Evolutionary conservation across 495 filamentous ascomycete species (phyloP).

Genomic region (Lindgomyces ingoldianus): DNA sequence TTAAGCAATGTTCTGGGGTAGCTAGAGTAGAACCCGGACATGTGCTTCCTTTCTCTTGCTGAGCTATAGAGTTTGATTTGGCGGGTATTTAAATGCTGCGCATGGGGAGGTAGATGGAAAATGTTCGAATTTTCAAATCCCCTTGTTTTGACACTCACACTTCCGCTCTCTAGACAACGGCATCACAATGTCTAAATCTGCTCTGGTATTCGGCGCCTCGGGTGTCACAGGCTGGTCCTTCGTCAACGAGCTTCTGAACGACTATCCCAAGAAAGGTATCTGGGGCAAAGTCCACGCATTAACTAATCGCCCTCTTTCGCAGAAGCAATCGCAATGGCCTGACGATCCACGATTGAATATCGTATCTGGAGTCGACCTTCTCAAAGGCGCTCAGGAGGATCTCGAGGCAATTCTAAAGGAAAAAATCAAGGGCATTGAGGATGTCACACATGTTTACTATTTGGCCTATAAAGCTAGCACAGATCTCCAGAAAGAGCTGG

Average conservation of each 20-base stretch:
- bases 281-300: slow-evolving; percentile 43
- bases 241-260: slow-evolving; percentile 43
- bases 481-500: slow-evolving; percentile 41
- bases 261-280: slow-evolving; percentile 41
- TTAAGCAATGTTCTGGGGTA: not conserved
- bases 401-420: slow-evolving; percentile 35
- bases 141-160: not conserved
- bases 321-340: slow-evolving; percentile 43
- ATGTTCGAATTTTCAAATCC: too few relatives aligned
- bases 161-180: not conserved
- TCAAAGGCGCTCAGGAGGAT: slow-evolving; percentile 41
- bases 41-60: not conserved
- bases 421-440: slow-evolving; percentile 39
- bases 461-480: slow-evolving; percentile 42
- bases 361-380: slow-evolving; percentile 44
- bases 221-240: slow-evolving; percentile 43
- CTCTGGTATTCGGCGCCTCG: slow-evolving; percentile 42
- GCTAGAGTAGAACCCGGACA: not conserved
- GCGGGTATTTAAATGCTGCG: not conserved
- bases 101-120: not conserved
- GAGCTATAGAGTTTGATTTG: not conserved
- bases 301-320: slow-evolving; percentile 44
- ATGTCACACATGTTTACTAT: slow-evolving; percentile 48
- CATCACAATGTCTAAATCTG: slow-evolving; percentile 26
- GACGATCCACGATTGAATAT: slow-evolving; percentile 41